phyloP scores from a whole-genome alignment of 2,329 filamentous ascomycete genomes.

The Sclerotiophoma versabilis region DNA sequence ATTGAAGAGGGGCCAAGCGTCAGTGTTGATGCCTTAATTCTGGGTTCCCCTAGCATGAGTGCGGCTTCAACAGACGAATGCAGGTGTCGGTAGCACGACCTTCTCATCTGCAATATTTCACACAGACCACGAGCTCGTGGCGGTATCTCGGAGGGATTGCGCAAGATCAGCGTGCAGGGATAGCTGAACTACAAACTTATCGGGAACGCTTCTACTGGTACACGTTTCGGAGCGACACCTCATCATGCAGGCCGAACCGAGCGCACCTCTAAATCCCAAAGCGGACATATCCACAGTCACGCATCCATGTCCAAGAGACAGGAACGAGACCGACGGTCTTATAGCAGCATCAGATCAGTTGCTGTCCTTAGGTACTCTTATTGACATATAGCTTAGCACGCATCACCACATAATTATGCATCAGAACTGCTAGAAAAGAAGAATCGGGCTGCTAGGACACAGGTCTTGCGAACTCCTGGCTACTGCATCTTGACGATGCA shows the following conservation, averaged over 20 bases:
- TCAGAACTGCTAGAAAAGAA: no score
- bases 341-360: not conserved
- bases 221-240: slow-evolving; percentile 8
- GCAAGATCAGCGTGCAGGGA: not conserved
- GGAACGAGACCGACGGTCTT: not conserved
- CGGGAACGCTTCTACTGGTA: slow-evolving; percentile 6
- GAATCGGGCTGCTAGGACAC: no score
- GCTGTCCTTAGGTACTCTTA: not conserved
- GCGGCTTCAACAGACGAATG: not conserved
- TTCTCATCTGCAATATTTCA: no score
- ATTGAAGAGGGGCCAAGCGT: not conserved
- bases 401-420: no score
- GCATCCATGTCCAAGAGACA: not conserved
- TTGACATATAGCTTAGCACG: no score
- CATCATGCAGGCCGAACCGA: slow-evolving; percentile 5
- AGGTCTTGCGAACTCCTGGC: no score
- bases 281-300: not conserved
- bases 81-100: not conserved
- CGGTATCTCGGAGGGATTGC: not conserved
- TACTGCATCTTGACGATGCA: no score
- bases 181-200: not conserved
- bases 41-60: no score
- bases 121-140: not conserved
- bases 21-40: no score
- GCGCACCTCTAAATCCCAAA: not conserved